Base-by-base conservation (phyloP, 1,139 yeast genomes). In the Komagataea norvegica region DNA sequence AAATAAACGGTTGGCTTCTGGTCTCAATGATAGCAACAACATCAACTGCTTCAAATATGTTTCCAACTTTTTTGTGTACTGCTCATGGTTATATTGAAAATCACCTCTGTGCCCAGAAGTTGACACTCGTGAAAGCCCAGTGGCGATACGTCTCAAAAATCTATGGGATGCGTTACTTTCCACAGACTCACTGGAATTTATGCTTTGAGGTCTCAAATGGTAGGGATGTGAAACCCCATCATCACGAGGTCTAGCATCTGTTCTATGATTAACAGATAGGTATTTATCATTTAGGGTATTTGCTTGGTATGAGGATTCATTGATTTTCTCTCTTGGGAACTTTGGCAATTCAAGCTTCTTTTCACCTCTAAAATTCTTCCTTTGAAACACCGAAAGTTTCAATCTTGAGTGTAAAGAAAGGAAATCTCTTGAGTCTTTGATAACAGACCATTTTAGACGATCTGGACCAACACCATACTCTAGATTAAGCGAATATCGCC, bases 401-500 rank as follows among this genome's bases (percentile, higher is more conserved):
- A 87, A 67, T 42, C 76, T 69, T 11, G 80, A 74, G 57, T 87
- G 95, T 40, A 91, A 67, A 31, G 70, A 70, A 25, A 74, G 63
- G 33, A 93, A 67, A 47, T 88, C 96, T 51, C 77, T 77, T 35
- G 81, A 76, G 17, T 78, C 83, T 49, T 82, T 82, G 28, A 77
- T 70, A 7, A 93, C 75, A 1, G 80, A 67, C 98, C 99, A 93
- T 46, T 76, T 74, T 52, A 88, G 67, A 42, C 91, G 65, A 40
- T 82, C 77, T 5, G 78, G 76, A 1, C 96, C 96, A 15, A 88
- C 78, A 3, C 97, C 98, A 55, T 91, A 91, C 54, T 88, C 96
- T 39, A 91, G 65, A 41, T 82, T 85, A 16, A 91, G 65, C 43
- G 73, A 69, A 50, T 74, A 87, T 37, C 67, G 74, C 41, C 41